Base-by-base conservation (phyloP, 306 rosid genomes). In the Cucurbita pepo region DNA sequence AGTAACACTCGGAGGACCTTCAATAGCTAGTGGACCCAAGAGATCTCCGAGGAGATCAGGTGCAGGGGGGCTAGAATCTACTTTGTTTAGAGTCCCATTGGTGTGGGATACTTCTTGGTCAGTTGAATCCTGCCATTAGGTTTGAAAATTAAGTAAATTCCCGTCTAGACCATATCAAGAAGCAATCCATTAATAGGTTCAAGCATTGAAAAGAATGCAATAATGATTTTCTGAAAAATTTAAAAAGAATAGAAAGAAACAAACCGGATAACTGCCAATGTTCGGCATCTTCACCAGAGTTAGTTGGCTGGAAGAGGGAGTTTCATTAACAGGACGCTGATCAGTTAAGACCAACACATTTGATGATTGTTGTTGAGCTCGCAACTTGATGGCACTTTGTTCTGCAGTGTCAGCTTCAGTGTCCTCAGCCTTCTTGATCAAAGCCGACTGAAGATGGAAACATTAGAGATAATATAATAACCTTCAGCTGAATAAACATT, bases 391-490 rank as follows among this genome's bases (percentile, higher is more conserved):
- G 76, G 99, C 96, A 86, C 99, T 95, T 85, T 83, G 95, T 83
- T 95, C 99, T 0, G 96, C 99, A 43, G 97, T 84, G 80, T 95
- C 99, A 72, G 88, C 80, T 80, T 95, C 99, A 75, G 86, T 80
- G 81, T 89, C 97, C 83, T 94, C 99, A 57, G 99, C 99, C 83
- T 84, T 95, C 81, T 83, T 95, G 13, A 95, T 91, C 88, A 95
- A 86, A 59, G 97, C 84, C 62, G 99, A 95, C 99, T 95, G 84
- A 79, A 82, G 74, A 51, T 34, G 79, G 66, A 73, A 61, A 65
- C 55, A 54, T 56, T 34, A 53, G 21, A 79, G 54, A 75, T 48
- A 69, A 80, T 56, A 6, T 51, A 69, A 60, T 16, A 65, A 53
- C 30, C 71, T 74, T 43, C 13, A 18, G 51, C 54, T 61, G 37